Evolutionary conservation across 1,284 basidiomycete species (phyloP), one percentile per base, ranked within the genome.

Genomic region (Coriolopsis trogii): DNA sequence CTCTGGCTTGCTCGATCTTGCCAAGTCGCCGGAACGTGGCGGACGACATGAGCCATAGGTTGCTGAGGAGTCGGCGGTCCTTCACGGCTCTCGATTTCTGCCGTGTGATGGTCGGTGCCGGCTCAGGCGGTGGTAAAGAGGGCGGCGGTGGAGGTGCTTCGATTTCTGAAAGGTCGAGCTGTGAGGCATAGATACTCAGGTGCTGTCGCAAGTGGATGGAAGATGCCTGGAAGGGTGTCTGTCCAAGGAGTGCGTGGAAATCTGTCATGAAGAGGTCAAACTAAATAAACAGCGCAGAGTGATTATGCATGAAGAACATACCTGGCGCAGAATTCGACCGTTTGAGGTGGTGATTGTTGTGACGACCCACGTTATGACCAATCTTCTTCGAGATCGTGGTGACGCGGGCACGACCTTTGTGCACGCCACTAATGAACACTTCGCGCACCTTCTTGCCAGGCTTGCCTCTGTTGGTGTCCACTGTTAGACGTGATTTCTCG

Each of bases 41-140:
- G 0, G 96, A 93, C 3, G 87, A 90, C 80, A 93, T 91, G 6
- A 98, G 73, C 96, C 96, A 99, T 18, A 98, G 73, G 60, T 93
- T 85, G 49, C 89, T 91, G 49, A 98, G 73, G 29, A 95, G 70
- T 26, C 85, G 75, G 31, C 85, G 83, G 62, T 93, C 89, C 42
- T 76, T 80, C n/a, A 79, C 74, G 13, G 76, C 76, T 6, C 80
- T 75, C 34, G 65, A 70, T 49, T 74, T 80, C 55, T 68, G 70
- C 49, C 75, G 76, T 21, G 67, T 71, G 39, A 72, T 65, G 3
- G 72, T 69, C 6, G 77, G 68, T 4, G 71, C 72, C 4, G 67
- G 69, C 18, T 64, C 61, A 41, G 49, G 53, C 0, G 65, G 64
- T 4, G 77, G 73, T 1, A 75, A 73, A 3, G 77, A 70, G 5